These are phyloP conservation scores for Xylaria sp. DNA, from an alignment of 2,329 filamentous ascomycete species.

Conservation along the genomic window DNA sequence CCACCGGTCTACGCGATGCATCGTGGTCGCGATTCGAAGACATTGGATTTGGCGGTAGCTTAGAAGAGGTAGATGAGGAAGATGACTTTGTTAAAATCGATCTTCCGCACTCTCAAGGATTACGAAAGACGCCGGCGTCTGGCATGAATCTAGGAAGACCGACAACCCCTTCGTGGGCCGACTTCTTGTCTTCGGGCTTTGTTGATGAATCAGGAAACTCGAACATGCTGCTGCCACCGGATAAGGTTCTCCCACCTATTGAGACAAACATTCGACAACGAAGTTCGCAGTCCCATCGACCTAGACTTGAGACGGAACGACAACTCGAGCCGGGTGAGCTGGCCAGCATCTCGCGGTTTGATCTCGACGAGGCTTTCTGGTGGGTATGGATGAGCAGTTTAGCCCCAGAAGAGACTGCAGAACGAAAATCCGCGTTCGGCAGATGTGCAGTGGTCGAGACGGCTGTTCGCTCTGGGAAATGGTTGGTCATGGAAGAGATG, in stretches of 20 bases:
- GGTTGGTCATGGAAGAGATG: constrained; percentile 96
- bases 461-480: constrained; percentile 79
- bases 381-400: constrained; percentile 99
- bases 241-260: constrained; percentile 90
- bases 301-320: constrained; percentile 73
- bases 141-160: constrained; percentile 77
- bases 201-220: constrained; percentile 75
- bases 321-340: constrained; percentile 90
- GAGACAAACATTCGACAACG: constrained; percentile 75
- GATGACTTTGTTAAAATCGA: constrained; percentile 61
- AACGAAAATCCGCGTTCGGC: constrained; percentile 92
- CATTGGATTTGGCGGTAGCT: constrained; percentile 82
- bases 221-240: constrained; percentile 84
- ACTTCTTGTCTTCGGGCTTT: constrained; percentile 95
- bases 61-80: constrained; percentile 77
- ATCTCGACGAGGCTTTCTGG: constrained; percentile 97
- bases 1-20: constrained; percentile 80
- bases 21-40: constrained; percentile 98
- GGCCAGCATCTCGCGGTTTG: constrained; percentile 86
- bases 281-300: constrained; percentile 86
- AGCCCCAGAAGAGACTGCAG: constrained; percentile 85
- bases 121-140: constrained; percentile 74
- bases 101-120: constrained; percentile 55
- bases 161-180: constrained; percentile 97
- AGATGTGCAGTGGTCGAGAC: constrained; percentile 94